These are phyloP conservation scores for Prunus persica DNA, from an alignment of 306 rosid species.

Conservation along the genomic window Prunus_persica_NCBIv2 NC_034010.1:2220501-2221000, in stretches of 20 bases:
- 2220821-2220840: neutral
- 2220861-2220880: neutral
- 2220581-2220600: accelerated
- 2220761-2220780: neutral
- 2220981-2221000: neutral
- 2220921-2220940: neutral
- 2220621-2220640: no score
- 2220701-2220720: neutral
- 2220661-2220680: neutral
- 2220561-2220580: no score
- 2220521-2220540: accelerated
- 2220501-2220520: no score
- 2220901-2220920: neutral
- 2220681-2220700: accelerated
- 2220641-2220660: neutral
- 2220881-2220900: neutral
- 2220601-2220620: no score
- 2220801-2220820: neutral
- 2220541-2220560: no score
- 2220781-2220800: neutral
- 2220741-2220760: neutral
- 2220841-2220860: neutral
- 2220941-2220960: neutral
- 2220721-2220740: neutral
- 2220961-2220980: neutral